Conservation (phyloP, 495 filamentous ascomycete genomes). For the Penicillium cinerascens region DNA sequence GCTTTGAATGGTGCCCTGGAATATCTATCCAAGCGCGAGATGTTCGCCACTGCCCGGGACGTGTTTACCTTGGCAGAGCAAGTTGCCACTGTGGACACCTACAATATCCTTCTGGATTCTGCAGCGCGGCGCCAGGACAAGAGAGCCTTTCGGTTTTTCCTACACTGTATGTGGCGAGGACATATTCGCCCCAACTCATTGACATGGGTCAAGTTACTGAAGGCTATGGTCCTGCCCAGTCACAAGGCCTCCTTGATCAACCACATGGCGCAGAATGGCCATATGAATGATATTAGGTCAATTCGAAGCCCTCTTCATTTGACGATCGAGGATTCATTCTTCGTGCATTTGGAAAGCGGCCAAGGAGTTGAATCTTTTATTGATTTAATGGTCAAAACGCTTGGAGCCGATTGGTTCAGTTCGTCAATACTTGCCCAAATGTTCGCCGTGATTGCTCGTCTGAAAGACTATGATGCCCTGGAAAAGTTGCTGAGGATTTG, state of each 20-base stretch:
- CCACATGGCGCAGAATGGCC: slow-evolving; percentile 34
- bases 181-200: slow-evolving; percentile 37
- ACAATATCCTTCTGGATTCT: slow-evolving; percentile 41
- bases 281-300: slow-evolving; percentile 20
- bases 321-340: slow-evolving; percentile 32
- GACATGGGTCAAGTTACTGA: slow-evolving; percentile 44
- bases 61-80: slow-evolving; percentile 32
- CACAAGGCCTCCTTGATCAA: slow-evolving; percentile 30
- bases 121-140: slow-evolving; percentile 36
- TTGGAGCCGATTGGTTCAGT: slow-evolving; percentile 34
- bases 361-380: slow-evolving; percentile 34
- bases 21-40: slow-evolving; percentile 33
- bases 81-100: slow-evolving; percentile 39
- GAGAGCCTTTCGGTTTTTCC: slow-evolving; percentile 25
- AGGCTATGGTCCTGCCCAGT: slow-evolving; percentile 27
- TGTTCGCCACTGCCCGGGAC: slow-evolving; percentile 21
- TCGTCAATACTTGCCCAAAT: slow-evolving; percentile 33
- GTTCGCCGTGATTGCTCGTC: slow-evolving; percentile 25
- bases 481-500: slow-evolving; percentile 29
- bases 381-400: slow-evolving; percentile 23
- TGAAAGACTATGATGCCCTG: slow-evolving; percentile 22
- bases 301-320: slow-evolving; percentile 26
- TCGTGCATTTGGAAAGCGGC: slow-evolving; percentile 33
- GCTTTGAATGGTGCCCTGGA: slow-evolving; percentile 41
- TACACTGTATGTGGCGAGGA: slow-evolving; percentile 31